Base-by-base conservation (phyloP, 139 green algal genomes). In the Ettlia oleoabundans region DNA sequence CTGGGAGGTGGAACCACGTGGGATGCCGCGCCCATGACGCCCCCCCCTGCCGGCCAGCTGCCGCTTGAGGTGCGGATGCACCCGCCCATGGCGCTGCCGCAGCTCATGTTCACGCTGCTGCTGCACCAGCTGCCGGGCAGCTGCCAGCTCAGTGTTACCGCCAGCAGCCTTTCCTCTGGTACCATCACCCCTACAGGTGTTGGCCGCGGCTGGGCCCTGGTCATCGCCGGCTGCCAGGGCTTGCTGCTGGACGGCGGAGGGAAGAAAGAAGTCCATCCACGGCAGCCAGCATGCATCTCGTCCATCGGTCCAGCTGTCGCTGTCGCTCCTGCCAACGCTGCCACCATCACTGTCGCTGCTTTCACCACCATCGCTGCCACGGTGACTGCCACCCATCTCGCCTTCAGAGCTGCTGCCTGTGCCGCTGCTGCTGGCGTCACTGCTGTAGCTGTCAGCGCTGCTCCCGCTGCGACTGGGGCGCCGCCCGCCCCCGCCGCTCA, bases 221-320 rank as follows among this genome's bases (percentile, higher is more conserved):
- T 32, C 19, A 18, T 30, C 71, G 47, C 2, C 33, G 30, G 72
- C 47, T 58, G 47, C 47, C 47, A 24, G 47, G 10, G 47, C 15
- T 10, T 58, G n/a, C n/a, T n/a, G n/a, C n/a, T n/a, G n/a, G n/a
- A n/a, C n/a, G n/a, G n/a, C n/a, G n/a, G n/a, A n/a, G 47, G 71
- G 73, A 51, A 80, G 51, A 35, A 69, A 80, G 53, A n/a, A 52
- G 24, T 4, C 13, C 52, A 80, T 35, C 73, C 73, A 80, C 52
- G 73, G 73, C 73, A 80, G 53, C 73, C 73, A 80, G 73, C 53
- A 35, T 0, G 73, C 52, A 30, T 37, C 53, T 33, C 30, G 35
- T 3, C 53, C 42, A 26, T 77, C 70, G 42, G 13, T n/a, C 30
- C 70, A 33, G 70, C 70, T 77, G 70, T 30, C 32, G 42, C 43